phyloP scores from a whole-genome alignment of 2,329 filamentous ascomycete genomes.

The Diplodia mutila region DNA sequence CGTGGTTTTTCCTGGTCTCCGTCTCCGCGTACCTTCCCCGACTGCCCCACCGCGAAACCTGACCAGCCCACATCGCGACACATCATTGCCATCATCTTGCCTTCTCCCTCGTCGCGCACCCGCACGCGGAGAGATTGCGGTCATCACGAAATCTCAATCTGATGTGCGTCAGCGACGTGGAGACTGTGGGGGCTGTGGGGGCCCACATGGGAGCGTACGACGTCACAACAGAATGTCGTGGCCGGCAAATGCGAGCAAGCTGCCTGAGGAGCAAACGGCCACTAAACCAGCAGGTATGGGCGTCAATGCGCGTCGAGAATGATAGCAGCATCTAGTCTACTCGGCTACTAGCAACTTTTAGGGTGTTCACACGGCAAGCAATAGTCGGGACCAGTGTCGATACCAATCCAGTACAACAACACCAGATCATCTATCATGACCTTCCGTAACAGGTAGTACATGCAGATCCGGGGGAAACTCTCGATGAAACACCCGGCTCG shows the following conservation, averaged over 20 bases:
- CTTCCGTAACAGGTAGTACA: conserved; percentile 8
- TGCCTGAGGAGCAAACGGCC: background rate
- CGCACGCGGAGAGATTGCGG: background rate
- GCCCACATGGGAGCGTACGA: too few relatives aligned
- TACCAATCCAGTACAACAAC: background rate
- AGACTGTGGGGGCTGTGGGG: background rate
- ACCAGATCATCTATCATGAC: background rate
- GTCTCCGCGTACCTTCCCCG: background rate
- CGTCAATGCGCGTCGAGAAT: background rate
- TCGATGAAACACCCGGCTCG: background rate
- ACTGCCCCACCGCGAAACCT: background rate
- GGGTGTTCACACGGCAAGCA: background rate
- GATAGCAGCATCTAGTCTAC: too few relatives aligned
- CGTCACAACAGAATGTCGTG: background rate
- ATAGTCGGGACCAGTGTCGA: background rate
- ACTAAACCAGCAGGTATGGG: background rate
- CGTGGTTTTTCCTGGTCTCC: too few relatives aligned
- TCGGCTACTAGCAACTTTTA: background rate
- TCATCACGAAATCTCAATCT: background rate
- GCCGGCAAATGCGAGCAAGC: background rate
- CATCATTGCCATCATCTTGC: too few relatives aligned
- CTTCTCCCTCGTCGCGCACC: too few relatives aligned
- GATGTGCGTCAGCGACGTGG: background rate
- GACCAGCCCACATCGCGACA: too few relatives aligned
- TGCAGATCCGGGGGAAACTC: conserved; percentile 16